phyloP scores from a whole-genome alignment of 106 monocot species.

The Xerophyta viscosa region DNA sequence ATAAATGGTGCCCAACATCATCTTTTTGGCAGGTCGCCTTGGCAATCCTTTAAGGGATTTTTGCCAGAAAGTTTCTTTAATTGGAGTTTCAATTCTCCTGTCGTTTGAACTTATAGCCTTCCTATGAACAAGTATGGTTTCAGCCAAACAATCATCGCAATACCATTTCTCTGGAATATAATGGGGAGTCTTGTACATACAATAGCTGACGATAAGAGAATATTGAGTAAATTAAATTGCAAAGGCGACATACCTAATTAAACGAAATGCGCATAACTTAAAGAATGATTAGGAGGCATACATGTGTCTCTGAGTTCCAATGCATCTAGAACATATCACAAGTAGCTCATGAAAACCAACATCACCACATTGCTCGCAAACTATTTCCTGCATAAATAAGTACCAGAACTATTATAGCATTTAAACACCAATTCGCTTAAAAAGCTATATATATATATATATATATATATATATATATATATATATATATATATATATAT shows the following conservation, averaged over 20 bases:
- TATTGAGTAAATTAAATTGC: neutral
- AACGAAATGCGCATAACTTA: no score
- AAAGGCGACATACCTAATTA: no score
- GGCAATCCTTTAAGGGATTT: neutral
- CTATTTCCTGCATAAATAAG: slow-evolving; percentile 7
- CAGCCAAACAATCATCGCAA: neutral
- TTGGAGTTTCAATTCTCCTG: neutral
- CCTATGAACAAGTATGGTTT: no score
- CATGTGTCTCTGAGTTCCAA: neutral
- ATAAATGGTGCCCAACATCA: no score
- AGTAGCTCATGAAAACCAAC: neutral
- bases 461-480: no score
- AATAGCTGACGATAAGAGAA: slow-evolving; percentile 7
- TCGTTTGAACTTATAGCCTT: neutral
- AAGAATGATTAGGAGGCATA: neutral
- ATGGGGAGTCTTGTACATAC: neutral
- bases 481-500: no score
- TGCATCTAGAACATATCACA: slow-evolving; percentile 1
- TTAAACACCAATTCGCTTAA: no score
- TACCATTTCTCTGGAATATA: neutral
- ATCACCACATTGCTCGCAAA: slow-evolving; percentile 4
- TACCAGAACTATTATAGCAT: no score
- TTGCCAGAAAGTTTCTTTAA: neutral
- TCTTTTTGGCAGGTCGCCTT: neutral
- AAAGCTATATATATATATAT: no score